Conservation (phyloP, 306 rosid genomes). For the Vigna trinervia region DNA sequence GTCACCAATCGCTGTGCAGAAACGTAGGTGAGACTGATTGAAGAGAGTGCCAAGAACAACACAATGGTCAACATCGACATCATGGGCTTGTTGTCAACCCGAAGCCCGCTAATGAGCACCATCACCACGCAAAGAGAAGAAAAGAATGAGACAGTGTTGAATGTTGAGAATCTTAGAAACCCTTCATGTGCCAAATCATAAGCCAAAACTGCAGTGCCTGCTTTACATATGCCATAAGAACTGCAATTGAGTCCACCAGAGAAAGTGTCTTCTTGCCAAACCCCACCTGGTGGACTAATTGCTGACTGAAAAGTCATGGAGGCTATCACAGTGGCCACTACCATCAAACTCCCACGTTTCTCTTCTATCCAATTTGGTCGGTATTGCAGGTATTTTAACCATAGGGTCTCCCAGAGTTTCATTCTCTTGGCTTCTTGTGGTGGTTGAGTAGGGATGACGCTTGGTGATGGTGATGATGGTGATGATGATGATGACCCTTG, state of each 20-base stretch:
- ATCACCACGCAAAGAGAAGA: slow-evolving; percentile 43
- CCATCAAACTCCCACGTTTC: slow-evolving; percentile 20
- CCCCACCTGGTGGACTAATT: slow-evolving; percentile 46
- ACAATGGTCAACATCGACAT: slow-evolving; percentile 38
- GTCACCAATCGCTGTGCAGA: slow-evolving; percentile 15
- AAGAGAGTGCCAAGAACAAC: slow-evolving; percentile 32
- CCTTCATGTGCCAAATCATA: background rate
- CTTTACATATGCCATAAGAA: background rate
- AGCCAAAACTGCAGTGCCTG: slow-evolving; percentile 41
- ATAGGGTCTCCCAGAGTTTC: background rate
- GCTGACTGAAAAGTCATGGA: slow-evolving; percentile 43
- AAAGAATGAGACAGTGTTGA: slow-evolving; percentile 42
- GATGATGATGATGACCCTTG: background rate
- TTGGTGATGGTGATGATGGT: background rate
- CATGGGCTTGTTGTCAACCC: slow-evolving; percentile 35
- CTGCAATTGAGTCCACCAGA: slow-evolving; percentile 12
- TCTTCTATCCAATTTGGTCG: slow-evolving; percentile 40
- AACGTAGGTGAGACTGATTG: background rate
- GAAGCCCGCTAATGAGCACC: slow-evolving; percentile 44
- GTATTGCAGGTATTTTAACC: slow-evolving; percentile 13
- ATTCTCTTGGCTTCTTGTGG: background rate
- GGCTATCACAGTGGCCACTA: slow-evolving; percentile 44
- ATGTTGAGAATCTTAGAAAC: background rate
- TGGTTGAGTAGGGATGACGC: background rate
- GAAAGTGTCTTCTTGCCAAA: slow-evolving; percentile 26